These are phyloP conservation scores for Phaeosphaeria sp. DNA, from an alignment of 2,329 filamentous ascomycete species.

Conservation along the genomic window DNA sequence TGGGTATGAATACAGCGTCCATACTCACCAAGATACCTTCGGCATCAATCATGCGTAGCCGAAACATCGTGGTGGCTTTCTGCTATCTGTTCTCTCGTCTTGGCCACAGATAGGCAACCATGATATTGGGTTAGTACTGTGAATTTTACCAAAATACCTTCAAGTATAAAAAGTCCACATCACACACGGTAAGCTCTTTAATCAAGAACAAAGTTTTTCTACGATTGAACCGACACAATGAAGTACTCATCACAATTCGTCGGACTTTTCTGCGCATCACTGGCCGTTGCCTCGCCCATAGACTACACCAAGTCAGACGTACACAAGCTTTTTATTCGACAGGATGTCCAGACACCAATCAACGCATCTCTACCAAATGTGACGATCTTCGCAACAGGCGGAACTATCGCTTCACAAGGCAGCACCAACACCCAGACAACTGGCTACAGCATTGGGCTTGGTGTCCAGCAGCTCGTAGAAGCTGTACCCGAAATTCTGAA, in stretches of 20 bases:
- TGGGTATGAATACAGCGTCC: background rate
- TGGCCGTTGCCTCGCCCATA: slow-evolving; percentile 31
- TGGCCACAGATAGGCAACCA: background rate
- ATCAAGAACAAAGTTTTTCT: background rate
- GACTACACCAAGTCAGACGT: slow-evolving; percentile 18
- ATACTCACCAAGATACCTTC: background rate
- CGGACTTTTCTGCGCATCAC: slow-evolving; percentile 22
- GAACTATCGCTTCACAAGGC: slow-evolving; percentile 64
- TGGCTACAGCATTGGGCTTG: slow-evolving; percentile 61
- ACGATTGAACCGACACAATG: background rate
- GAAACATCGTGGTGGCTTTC: background rate
- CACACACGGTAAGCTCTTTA: background rate
- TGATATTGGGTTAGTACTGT: background rate
- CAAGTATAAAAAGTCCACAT: background rate
- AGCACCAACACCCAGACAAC: slow-evolving; percentile 59
- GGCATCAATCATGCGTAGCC: background rate
- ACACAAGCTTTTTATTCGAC: slow-evolving; percentile 33
- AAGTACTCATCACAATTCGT: slow-evolving; percentile 22
- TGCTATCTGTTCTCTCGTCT: background rate
- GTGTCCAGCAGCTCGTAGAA: slow-evolving; percentile 59
- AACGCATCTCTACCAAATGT: slow-evolving; percentile 61
- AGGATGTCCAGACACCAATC: slow-evolving; percentile 41
- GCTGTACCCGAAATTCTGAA: slow-evolving; percentile 63
- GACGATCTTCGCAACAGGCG: slow-evolving; percentile 64
- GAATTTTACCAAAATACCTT: background rate